Conservation (phyloP, 2,329 filamentous ascomycete genomes). For the Monosporascus ibericus region DNA sequence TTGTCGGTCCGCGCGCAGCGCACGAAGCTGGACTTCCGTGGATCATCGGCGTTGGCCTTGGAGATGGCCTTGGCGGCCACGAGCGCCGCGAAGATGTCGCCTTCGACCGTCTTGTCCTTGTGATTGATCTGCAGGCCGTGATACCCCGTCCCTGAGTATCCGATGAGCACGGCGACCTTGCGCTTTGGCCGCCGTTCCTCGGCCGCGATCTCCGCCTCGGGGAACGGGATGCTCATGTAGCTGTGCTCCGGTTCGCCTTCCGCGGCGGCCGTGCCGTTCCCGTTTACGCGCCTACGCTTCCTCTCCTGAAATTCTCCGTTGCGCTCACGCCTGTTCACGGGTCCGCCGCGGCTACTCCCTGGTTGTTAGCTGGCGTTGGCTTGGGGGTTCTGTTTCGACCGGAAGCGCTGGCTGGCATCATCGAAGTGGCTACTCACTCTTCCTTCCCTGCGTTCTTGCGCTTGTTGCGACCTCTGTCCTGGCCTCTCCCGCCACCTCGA, state of each 20-base stretch:
- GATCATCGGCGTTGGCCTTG: conserved; percentile 93
- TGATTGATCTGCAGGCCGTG: conserved; percentile 91
- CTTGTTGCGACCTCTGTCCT: conserved; percentile 6
- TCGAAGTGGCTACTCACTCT: conserved; percentile 13
- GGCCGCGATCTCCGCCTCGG: conserved; percentile 76
- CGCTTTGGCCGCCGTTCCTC: conserved; percentile 87
- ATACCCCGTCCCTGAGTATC: conserved; percentile 94
- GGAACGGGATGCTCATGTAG: conserved; percentile 51
- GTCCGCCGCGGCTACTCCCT: conserved; percentile 45
- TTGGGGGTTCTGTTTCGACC: conserved; percentile 3
- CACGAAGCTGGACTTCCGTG: conserved; percentile 90
- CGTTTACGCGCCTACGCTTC: conserved; percentile 48
- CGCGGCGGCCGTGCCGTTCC: conserved; percentile 18
- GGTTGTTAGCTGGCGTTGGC: conserved; percentile 30
- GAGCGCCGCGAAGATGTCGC: conserved; percentile 88
- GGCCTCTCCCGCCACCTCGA: not conserved
- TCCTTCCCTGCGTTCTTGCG: conserved; percentile 10
- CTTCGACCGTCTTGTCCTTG: conserved; percentile 87
- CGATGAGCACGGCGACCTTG: conserved; percentile 93
- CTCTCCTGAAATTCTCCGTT: conserved; percentile 41
- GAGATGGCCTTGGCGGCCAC: conserved; percentile 88
- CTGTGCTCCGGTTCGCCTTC: conserved; percentile 33
- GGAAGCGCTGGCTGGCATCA: not conserved
- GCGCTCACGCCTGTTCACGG: conserved; percentile 45
- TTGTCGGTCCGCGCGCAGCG: conserved; percentile 96